Conservation (phyloP, 192 early-diverging fungal species). For the Gryganskiella cystojenkinii region DNA sequence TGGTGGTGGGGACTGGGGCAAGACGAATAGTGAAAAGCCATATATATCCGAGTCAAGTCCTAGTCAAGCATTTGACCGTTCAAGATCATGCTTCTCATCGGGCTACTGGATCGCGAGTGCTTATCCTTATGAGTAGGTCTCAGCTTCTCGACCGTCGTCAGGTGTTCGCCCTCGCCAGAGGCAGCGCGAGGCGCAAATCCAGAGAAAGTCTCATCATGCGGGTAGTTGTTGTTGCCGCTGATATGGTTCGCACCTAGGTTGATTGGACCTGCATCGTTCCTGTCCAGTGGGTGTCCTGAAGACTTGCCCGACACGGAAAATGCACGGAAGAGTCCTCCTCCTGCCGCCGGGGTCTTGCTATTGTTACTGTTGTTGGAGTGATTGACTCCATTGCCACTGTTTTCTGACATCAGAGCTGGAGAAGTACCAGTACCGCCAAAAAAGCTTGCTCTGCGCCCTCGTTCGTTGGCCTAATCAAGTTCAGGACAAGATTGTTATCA, state of each 20-base stretch:
- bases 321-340: conserved; percentile 37
- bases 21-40: too few species aligned
- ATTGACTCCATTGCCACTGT: background rate
- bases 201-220: background rate
- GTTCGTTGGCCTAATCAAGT: conserved; percentile 10
- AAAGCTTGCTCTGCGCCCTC: conserved; percentile 37
- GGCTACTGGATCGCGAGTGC: conserved; percentile 42
- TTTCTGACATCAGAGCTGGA: background rate
- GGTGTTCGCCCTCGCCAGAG: background rate
- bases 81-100: conserved; percentile 49
- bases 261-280: conserved; percentile 26
- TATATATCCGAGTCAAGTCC: background rate
- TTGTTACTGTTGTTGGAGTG: background rate
- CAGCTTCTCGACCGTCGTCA: conserved; percentile 34
- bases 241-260: conserved; percentile 1
- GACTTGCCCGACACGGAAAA: conserved; percentile 22
- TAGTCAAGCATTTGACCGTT: conserved; percentile 53
- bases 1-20: too few species aligned
- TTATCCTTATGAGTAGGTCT: conserved; percentile 34
- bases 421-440: conserved; percentile 21
- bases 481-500: background rate
- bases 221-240: conserved; percentile 5
- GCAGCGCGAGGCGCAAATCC: background rate
- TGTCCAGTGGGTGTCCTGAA: conserved; percentile 15
- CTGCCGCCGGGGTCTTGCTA: background rate